Conservation (phyloP, 2,329 filamentous ascomycete species). For the Sarocladiaceae sp. region DNA sequence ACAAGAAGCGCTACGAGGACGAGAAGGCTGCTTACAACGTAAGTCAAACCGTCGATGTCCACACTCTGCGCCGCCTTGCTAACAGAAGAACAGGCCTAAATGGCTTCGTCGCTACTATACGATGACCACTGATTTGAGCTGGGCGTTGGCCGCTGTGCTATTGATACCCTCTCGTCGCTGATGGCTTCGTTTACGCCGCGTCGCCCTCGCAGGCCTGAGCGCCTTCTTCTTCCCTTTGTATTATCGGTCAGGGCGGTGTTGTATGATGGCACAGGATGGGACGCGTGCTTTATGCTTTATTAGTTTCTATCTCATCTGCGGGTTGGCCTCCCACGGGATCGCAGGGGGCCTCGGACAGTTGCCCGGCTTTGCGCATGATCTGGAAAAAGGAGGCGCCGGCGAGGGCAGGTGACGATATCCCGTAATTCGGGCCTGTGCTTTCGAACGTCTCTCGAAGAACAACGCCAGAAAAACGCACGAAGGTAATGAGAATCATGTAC, state of each 20-base stretch:
- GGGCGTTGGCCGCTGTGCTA: background rate
- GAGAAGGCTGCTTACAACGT: slow-evolving; percentile 95
- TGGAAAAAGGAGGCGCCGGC: slow-evolving; percentile 5
- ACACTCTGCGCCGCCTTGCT: background rate
- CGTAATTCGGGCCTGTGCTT: background rate
- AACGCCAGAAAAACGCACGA: slow-evolving; percentile 10
- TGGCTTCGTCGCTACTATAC: slow-evolving; percentile 3
- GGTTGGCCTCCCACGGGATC: slow-evolving; percentile 7
- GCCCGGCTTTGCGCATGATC: slow-evolving; percentile 6
- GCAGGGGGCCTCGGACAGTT: slow-evolving; percentile 2
- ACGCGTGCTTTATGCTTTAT: slow-evolving; percentile 31
- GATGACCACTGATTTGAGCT: slow-evolving; percentile 9
- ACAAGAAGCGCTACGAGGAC: slow-evolving; percentile 99
- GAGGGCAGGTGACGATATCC: slow-evolving; percentile 5
- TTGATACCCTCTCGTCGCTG: slow-evolving; percentile 4
- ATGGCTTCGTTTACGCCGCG: slow-evolving; percentile 13
- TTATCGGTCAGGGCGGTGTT: slow-evolving; percentile 34
- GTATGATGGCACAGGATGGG: slow-evolving; percentile 37
- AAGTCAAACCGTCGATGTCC: slow-evolving; percentile 32
- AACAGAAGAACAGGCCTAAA: background rate
- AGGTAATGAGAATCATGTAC: slow-evolving; percentile 10
- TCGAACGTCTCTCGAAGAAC: slow-evolving; percentile 7
- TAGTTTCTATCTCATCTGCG: slow-evolving; percentile 10
- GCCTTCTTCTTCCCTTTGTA: slow-evolving; percentile 28
- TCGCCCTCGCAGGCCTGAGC: slow-evolving; percentile 16